A percentile compares a stretch with the other conserved stretches of the same genome.
These are phyloP conservation scores for Alternaria atra DNA, from an alignment of 2,329 filamentous ascomycete genomes.

Conservation along the genomic window DNA sequence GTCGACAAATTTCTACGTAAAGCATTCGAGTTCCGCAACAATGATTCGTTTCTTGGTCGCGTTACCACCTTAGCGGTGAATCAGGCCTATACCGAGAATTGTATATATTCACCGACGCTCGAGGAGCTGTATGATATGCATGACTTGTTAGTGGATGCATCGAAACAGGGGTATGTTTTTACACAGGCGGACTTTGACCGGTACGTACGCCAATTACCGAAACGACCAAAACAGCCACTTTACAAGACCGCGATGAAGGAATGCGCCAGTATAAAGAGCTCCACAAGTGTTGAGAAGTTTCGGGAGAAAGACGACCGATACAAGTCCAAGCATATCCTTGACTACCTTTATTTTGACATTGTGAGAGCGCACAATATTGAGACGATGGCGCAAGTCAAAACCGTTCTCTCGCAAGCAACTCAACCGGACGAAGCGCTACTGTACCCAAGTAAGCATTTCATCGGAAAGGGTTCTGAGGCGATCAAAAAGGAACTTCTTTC, in stretches of 20 bases:
- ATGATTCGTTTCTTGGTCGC: slow-evolving; percentile 66
- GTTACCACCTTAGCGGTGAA: slow-evolving; percentile 72
- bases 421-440: slow-evolving; percentile 34
- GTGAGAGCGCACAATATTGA: slow-evolving; percentile 54
- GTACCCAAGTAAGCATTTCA: slow-evolving; percentile 16
- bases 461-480: not conserved
- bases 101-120: slow-evolving; percentile 31
- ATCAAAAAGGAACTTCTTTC: slow-evolving; percentile 23
- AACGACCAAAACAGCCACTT: slow-evolving; percentile 59
- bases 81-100: slow-evolving; percentile 63
- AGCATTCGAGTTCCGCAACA: slow-evolving; percentile 67
- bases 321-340: slow-evolving; percentile 63
- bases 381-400: slow-evolving; percentile 38
- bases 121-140: slow-evolving; percentile 52
- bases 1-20: slow-evolving; percentile 61
- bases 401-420: slow-evolving; percentile 28
- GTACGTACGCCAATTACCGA: slow-evolving; percentile 62
- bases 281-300: slow-evolving; percentile 22
- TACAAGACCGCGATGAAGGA: slow-evolving; percentile 48
- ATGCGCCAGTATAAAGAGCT: slow-evolving; percentile 24
- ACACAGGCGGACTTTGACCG: slow-evolving; percentile 55
- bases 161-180: slow-evolving; percentile 61
- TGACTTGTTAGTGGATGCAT: slow-evolving; percentile 57
- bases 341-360: slow-evolving; percentile 67
- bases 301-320: slow-evolving; percentile 31